Evolutionary conservation across 768 basidiomycete species (phyloP).

Genomic region (Mycena filopes): DNA sequence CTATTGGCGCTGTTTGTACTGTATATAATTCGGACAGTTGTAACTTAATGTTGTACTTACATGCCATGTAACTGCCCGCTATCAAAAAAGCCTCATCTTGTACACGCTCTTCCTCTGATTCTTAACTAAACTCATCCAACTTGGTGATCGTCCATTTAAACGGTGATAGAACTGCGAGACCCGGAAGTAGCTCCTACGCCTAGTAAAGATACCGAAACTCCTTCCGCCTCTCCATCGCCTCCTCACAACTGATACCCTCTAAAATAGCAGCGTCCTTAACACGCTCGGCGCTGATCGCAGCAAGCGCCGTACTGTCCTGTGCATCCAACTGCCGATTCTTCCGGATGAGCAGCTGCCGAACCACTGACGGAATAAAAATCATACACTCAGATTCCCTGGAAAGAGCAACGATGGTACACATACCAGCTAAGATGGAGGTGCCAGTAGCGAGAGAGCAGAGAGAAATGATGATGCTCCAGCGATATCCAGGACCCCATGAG

Average conservation of each 20-base stretch:
- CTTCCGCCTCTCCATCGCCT: constrained; percentile 51
- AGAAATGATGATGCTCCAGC: constrained; percentile 66
- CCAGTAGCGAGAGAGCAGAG: constrained; percentile 24
- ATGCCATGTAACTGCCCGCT: constrained; percentile 2
- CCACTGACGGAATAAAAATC: background rate
- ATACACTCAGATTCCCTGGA: background rate
- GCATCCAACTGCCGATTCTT: background rate
- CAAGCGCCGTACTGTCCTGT: constrained; percentile 43
- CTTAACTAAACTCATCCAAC: too few species aligned
- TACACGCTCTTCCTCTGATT: too few species aligned
- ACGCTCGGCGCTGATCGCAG: constrained; percentile 48
- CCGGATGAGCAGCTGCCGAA: background rate
- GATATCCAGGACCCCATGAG: constrained; percentile 68
- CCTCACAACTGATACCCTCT: constrained; percentile 56
- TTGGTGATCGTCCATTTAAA: too few species aligned
- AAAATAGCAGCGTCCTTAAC: constrained; percentile 57
- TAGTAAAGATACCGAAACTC: constrained; percentile 59
- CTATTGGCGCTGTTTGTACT: constrained; percentile 1
- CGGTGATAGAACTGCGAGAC: too few species aligned
- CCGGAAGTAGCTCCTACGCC: too few species aligned
- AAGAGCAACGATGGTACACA: background rate
- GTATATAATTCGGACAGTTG: constrained; percentile 9
- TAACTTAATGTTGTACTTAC: constrained; percentile 20
- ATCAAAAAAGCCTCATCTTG: background rate
- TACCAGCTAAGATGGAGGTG: background rate